These are phyloP conservation scores for Ambrosia artemisiifolia DNA, from an alignment of 129 eudicot genomes.

Conservation along the genomic window DNA sequence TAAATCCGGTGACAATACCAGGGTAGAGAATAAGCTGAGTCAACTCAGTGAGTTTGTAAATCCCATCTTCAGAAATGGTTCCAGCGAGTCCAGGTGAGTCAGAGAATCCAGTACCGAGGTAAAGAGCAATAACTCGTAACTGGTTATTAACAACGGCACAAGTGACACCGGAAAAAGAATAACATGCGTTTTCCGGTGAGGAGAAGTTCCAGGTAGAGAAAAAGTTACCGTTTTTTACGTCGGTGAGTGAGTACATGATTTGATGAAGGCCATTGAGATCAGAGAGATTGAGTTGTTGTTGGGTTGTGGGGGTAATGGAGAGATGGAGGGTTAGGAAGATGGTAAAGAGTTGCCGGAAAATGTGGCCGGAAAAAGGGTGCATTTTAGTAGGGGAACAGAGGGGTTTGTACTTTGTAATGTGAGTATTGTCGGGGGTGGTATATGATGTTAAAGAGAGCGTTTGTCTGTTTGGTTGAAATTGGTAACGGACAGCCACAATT, in stretches of 20 bases:
- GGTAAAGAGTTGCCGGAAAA: slow-evolving; percentile 15
- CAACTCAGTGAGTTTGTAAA: slow-evolving; percentile 48
- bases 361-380: slow-evolving; percentile 2
- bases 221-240: slow-evolving; percentile 38
- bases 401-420: too few species aligned
- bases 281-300: slow-evolving; percentile 10
- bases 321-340: slow-evolving; percentile 1
- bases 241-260: slow-evolving; percentile 51
- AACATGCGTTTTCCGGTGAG: slow-evolving; percentile 45
- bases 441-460: slow-evolving; percentile 27
- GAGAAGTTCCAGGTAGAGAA: slow-evolving; percentile 76
- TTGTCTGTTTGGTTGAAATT: slow-evolving; percentile 30
- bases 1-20: slow-evolving; percentile 74
- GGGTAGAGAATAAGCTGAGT: slow-evolving; percentile 65
- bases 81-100: slow-evolving; percentile 77
- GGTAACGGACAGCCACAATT: slow-evolving; percentile 31
- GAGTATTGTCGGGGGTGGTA: too few species aligned
- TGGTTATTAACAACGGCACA: slow-evolving; percentile 31
- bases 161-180: slow-evolving; percentile 58
- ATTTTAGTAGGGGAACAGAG: neutral
- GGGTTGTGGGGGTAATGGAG: slow-evolving; percentile 17
- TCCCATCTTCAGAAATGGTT: slow-evolving; percentile 32
- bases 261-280: slow-evolving; percentile 36
- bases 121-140: slow-evolving; percentile 49
- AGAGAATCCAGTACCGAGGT: slow-evolving; percentile 70